Conservation (phyloP, 2,329 filamentous ascomycete species). For the Lojkania enalia region DNA sequence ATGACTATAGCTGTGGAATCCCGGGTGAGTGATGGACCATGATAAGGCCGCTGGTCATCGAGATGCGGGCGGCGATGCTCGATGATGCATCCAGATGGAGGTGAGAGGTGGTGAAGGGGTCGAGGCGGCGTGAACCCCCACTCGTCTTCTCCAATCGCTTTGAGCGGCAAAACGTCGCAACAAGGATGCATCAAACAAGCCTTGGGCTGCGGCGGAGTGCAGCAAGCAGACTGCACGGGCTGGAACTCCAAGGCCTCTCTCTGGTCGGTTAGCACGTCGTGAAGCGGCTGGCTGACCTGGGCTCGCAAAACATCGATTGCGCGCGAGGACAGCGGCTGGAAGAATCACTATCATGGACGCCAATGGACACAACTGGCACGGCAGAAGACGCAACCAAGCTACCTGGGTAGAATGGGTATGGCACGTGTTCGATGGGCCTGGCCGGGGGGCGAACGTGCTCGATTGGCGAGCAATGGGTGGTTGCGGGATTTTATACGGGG, state of each 20-base stretch:
- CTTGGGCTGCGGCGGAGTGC: conserved; percentile 8
- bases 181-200: conserved; percentile 10
- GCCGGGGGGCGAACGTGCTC: not conserved
- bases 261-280: not conserved
- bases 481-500: conserved; percentile 25
- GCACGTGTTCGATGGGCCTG: not conserved
- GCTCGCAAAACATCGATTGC: not conserved
- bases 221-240: conserved; percentile 14
- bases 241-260: not conserved
- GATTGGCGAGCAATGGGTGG: not conserved
- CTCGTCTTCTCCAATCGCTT: conserved; percentile 10
- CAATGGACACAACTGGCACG: too few relatives aligned
- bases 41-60: conserved; percentile 6
- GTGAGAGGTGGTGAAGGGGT: not conserved
- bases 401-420: not conserved
- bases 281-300: not conserved
- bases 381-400: not conserved
- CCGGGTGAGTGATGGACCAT: conserved; percentile 7
- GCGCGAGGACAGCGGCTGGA: not conserved
- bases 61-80: not conserved
- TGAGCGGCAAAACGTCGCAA: conserved; percentile 14
- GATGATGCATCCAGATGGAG: not conserved
- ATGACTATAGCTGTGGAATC: conserved; percentile 15
- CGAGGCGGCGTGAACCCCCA: conserved; percentile 6
- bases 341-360: too few relatives aligned